phyloP scores from a whole-genome alignment of 495 filamentous ascomycete species.

The Ramalina intermedia region DNA sequence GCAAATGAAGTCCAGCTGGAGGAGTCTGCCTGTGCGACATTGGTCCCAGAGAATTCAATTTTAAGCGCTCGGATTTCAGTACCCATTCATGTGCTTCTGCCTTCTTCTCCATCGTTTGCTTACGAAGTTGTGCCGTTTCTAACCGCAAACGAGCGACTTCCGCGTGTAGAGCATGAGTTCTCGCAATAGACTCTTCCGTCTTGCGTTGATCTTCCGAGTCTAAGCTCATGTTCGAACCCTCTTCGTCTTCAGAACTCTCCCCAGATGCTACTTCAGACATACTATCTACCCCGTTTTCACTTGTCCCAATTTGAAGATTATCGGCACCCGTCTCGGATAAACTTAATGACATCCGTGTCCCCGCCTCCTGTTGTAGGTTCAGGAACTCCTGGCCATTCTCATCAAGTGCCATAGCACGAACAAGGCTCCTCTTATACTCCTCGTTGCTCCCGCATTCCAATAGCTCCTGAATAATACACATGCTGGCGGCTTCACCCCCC shows the following conservation, averaged over 20 bases:
- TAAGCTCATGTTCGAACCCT: neutral
- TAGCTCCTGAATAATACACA: neutral
- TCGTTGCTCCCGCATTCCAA: neutral
- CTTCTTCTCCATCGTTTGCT: neutral
- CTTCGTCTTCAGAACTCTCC: neutral
- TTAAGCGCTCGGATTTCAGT: no score
- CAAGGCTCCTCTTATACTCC: neutral
- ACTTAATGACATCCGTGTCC: neutral
- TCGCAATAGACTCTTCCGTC: neutral
- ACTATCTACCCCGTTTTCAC: neutral
- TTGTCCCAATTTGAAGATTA: neutral
- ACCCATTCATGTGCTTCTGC: neutral
- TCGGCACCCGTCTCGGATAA: neutral
- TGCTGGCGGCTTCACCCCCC: neutral
- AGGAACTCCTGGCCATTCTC: neutral
- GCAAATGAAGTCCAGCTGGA: neutral
- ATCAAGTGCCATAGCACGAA: neutral
- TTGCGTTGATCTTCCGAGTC: no score
- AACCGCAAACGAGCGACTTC: neutral
- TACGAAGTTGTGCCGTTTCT: neutral
- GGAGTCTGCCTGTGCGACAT: neutral
- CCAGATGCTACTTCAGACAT: neutral
- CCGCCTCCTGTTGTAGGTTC: neutral
- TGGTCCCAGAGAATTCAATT: neutral
- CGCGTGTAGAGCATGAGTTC: neutral